Evolutionary conservation across 1,284 basidiomycete species (phyloP).

Genomic region (Lentinus polychrous): DNA sequence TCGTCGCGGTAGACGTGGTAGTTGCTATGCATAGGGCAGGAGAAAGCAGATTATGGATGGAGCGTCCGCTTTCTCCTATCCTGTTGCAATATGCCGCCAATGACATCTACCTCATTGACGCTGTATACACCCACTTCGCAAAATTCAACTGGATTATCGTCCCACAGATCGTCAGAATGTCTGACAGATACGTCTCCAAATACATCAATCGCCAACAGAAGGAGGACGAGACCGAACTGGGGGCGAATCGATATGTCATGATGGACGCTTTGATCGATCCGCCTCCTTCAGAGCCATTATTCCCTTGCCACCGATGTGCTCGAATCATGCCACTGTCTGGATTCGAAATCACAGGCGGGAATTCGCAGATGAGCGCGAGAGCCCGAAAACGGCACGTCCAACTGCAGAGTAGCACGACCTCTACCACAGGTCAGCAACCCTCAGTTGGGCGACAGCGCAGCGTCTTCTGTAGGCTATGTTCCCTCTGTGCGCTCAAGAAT

Average conservation of each 20-base stretch:
- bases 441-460: background rate
- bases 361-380: background rate
- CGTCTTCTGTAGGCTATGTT: constrained; percentile 1
- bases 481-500: background rate
- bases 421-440: background rate
- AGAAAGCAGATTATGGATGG: constrained; percentile 2
- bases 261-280: constrained; percentile 1
- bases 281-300: background rate
- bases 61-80: constrained; percentile 2
- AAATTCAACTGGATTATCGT: background rate
- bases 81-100: constrained; percentile 2
- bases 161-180: background rate
- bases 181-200: background rate
- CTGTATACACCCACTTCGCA: background rate
- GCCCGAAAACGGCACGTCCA: no score
- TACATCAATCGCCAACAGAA: background rate
- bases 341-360: constrained; percentile 1
- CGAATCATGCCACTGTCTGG: background rate
- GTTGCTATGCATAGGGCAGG: constrained; percentile 5
- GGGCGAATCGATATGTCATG: background rate
- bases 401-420: background rate
- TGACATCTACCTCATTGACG: constrained; percentile 3
- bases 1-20: constrained; percentile 1
- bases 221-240: background rate
- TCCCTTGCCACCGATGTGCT: background rate